Conservation (phyloP, 495 filamentous ascomycete genomes). For the Daldinia vernicosa region DNA sequence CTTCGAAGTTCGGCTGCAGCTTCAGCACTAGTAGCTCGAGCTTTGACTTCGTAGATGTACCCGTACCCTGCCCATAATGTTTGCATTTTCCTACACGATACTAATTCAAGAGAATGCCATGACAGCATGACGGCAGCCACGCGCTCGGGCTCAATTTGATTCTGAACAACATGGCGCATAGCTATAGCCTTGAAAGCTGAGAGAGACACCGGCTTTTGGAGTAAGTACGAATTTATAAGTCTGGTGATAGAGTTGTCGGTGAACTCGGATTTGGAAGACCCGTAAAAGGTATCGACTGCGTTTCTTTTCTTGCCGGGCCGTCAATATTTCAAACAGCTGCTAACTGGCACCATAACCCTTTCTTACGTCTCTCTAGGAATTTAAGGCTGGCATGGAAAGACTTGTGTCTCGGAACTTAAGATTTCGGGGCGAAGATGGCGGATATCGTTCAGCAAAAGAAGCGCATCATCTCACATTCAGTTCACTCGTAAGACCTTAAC, state of each 20-base stretch:
- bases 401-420: too few species aligned
- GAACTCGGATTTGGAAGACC: not conserved
- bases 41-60: constrained; percentile 52
- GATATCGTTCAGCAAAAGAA: too few species aligned
- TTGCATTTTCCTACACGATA: constrained; percentile 43
- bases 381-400: too few species aligned
- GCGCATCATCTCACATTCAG: too few species aligned
- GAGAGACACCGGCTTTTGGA: not conserved
- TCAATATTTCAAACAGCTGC: not conserved
- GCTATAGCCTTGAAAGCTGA: not conserved
- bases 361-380: not conserved
- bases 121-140: constrained; percentile 41
- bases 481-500: too few species aligned
- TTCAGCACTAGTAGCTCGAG: constrained; percentile 31
- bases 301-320: not conserved
- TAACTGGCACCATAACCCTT: not conserved
- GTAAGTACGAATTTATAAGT: not conserved
- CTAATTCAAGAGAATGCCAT: constrained; percentile 44
- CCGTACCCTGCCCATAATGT: constrained; percentile 59
- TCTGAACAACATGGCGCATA: not conserved
- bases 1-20: constrained; percentile 1
- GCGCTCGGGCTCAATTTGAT: constrained; percentile 25
- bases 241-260: not conserved
- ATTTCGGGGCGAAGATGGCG: too few species aligned
- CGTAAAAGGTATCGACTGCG: not conserved